A percentile compares a stretch with the other conserved stretches of the same genome.
phyloP scores from a whole-genome alignment of 495 filamentous ascomycete genomes.

The Podospora australis region DNA sequence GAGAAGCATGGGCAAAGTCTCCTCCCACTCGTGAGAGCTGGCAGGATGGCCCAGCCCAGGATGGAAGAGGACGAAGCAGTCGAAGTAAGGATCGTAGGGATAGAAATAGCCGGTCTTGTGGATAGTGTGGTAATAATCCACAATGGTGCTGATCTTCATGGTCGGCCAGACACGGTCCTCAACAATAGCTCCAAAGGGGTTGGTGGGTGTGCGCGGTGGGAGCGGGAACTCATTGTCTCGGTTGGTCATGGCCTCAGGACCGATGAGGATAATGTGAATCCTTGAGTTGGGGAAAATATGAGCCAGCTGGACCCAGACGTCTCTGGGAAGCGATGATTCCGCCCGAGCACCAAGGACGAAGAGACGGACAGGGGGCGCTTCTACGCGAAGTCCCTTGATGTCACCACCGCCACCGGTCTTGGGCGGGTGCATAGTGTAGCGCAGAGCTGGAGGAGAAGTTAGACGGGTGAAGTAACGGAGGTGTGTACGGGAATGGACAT shows the following conservation, averaged over 20 bases:
- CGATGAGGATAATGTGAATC: slow-evolving; percentile 89
- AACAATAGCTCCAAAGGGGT: slow-evolving; percentile 87
- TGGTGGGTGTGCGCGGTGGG: slow-evolving; percentile 70
- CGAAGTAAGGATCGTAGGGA: slow-evolving; percentile 96
- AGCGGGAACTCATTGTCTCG: slow-evolving; percentile 86
- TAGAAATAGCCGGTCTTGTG: slow-evolving; percentile 83
- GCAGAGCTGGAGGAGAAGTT: slow-evolving; percentile 55
- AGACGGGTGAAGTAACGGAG: background rate
- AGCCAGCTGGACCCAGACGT: slow-evolving; percentile 87
- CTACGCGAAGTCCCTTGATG: slow-evolving; percentile 72
- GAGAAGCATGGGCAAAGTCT: slow-evolving; percentile 78
- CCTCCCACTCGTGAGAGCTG: slow-evolving; percentile 85
- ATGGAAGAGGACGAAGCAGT: slow-evolving; percentile 93
- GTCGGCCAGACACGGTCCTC: slow-evolving; percentile 78
- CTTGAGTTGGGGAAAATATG: slow-evolving; percentile 78
- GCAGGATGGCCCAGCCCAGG: slow-evolving; percentile 92
- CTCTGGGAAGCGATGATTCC: slow-evolving; percentile 88
- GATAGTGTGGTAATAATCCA: slow-evolving; percentile 96
- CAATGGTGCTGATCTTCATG: slow-evolving; percentile 93
- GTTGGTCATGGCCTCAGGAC: slow-evolving; percentile 89
- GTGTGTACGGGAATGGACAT: slow-evolving; percentile 25
- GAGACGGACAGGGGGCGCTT: slow-evolving; percentile 78
- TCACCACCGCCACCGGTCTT: slow-evolving; percentile 64
- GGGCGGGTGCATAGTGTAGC: slow-evolving; percentile 88
- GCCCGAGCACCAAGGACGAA: slow-evolving; percentile 95